Percentiles rank a stretch among this genome's conserved stretches.
phyloP scores from a whole-genome alignment of 73 alveolate species.

The Loxodes magnus region DNA sequence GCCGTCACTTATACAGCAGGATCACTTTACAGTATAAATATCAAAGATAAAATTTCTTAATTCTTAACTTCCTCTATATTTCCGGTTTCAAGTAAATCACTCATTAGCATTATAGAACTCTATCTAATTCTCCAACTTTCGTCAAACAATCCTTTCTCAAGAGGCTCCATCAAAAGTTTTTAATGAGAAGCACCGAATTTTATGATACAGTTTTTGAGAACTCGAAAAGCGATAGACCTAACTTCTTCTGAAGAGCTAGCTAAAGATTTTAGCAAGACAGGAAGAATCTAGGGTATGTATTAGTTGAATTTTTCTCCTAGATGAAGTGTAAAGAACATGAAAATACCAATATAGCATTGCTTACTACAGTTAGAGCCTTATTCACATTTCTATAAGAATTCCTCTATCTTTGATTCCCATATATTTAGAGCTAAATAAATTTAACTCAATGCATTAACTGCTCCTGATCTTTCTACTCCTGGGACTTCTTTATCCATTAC shows the following conservation, averaged over 20 bases:
- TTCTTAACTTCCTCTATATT: constrained; percentile 30
- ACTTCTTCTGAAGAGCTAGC: constrained; percentile 42
- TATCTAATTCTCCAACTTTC: constrained; percentile 36
- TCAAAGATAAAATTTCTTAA: constrained; percentile 22
- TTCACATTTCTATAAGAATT: constrained; percentile 2
- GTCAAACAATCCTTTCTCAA: constrained; percentile 33
- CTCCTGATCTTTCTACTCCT: constrained; percentile 37
- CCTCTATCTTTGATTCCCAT: constrained; percentile 15
- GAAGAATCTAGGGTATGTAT: constrained; percentile 26
- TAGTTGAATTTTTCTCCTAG: constrained; percentile 26
- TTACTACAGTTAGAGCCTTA: constrained; percentile 13
- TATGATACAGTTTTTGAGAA: constrained; percentile 36
- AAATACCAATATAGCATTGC: constrained; percentile 26
- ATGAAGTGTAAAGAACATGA: constrained; percentile 39
- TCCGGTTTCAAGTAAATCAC: constrained; percentile 29
- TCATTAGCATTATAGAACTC: constrained; percentile 21
- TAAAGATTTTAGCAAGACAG: constrained; percentile 45
- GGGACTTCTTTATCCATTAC: background rate
- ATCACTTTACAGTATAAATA: constrained; percentile 37
- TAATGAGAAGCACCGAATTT: constrained; percentile 23
- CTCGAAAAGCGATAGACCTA: constrained; percentile 40
- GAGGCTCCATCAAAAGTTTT: constrained; percentile 20
- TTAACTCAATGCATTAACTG: constrained; percentile 51
- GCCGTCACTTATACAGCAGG: constrained; percentile 32
- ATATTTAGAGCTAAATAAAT: constrained; percentile 19